These are phyloP conservation scores for Basipetospora chlamydospora DNA, from an alignment of 2,329 filamentous ascomycete genomes.

Conservation along the genomic window DNA sequence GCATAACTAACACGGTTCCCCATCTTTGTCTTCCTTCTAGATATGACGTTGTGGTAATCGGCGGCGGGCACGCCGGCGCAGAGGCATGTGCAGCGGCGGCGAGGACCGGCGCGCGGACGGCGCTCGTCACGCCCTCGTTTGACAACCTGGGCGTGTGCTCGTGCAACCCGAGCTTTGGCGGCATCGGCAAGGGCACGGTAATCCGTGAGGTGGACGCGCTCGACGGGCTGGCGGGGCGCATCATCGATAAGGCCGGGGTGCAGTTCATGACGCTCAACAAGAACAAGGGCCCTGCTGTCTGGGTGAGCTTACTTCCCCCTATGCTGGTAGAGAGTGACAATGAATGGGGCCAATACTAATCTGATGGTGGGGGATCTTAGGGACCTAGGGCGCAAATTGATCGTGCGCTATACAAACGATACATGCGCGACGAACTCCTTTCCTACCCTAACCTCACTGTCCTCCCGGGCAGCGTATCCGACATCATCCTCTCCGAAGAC, in stretches of 20 bases:
- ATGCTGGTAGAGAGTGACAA: too few species aligned
- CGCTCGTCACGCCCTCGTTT: constrained; percentile 73
- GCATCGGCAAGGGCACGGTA: constrained; percentile 97
- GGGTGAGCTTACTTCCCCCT: constrained; percentile 43
- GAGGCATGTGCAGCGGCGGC: constrained; percentile 89
- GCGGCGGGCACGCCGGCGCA: constrained; percentile 87
- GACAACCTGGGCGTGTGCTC: constrained; percentile 90
- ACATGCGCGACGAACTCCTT: constrained; percentile 80
- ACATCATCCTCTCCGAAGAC: constrained; percentile 48
- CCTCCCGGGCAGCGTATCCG: constrained; percentile 75
- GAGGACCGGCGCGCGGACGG: constrained; percentile 74
- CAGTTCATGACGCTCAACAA: constrained; percentile 84
- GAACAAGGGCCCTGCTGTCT: constrained; percentile 86
- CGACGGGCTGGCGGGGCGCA: constrained; percentile 73
- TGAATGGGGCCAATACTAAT: too few species aligned
- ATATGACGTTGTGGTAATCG: constrained; percentile 80
- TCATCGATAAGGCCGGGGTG: constrained; percentile 89
- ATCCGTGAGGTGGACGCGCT: constrained; percentile 88
- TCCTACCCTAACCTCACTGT: constrained; percentile 67
- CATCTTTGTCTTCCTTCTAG: not conserved
- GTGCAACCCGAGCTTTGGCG: constrained; percentile 92
- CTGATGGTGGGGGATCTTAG: too few species aligned
- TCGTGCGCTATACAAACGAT: constrained; percentile 68
- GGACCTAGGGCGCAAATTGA: constrained; percentile 95
- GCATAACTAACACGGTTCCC: not conserved